Percentiles rank a stretch among this genome's conserved stretches.
Conservation (phyloP, 192 early-diverging fungal genomes). For the Backusella macrospora region DNA sequence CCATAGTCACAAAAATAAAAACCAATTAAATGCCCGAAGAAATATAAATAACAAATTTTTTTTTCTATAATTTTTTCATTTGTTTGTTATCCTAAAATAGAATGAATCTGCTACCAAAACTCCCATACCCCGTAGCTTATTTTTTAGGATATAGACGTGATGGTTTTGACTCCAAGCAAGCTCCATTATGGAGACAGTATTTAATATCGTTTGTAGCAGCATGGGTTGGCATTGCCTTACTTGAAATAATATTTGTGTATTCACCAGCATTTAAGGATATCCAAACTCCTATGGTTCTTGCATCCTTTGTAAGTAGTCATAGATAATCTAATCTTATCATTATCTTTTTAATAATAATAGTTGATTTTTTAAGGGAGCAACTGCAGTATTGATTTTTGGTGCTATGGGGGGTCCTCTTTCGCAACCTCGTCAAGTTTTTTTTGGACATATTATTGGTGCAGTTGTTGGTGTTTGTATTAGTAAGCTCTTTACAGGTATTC, state of each 20-base stretch:
- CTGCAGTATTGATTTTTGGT: conserved; percentile 63
- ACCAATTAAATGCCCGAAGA: not conserved
- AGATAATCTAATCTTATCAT: not conserved
- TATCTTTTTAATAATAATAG: conserved; percentile 3
- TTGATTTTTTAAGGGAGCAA: conserved; percentile 51
- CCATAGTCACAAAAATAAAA: conserved; percentile 10
- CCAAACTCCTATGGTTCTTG: conserved; percentile 33
- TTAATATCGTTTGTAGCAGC: conserved; percentile 37
- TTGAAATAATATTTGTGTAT: conserved; percentile 32
- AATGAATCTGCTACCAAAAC: not conserved
- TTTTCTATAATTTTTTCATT: not conserved
- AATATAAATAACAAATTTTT: not conserved
- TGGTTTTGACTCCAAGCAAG: not conserved
- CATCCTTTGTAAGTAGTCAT: conserved; percentile 36
- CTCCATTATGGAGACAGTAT: conserved; percentile 30
- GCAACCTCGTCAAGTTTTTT: conserved; percentile 56
- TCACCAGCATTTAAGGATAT: conserved; percentile 16
- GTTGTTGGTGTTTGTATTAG: conserved; percentile 48
- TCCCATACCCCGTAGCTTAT: conserved; percentile 21
- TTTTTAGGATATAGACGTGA: conserved; percentile 31
- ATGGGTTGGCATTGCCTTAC: conserved; percentile 26
- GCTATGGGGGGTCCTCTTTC: conserved; percentile 62
- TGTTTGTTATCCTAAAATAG: conserved; percentile 16
- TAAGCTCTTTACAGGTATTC: conserved; percentile 42
- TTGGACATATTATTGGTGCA: conserved; percentile 50